These are phyloP conservation scores for Capsella rubella DNA, from an alignment of 441 rosid species.

Conservation along the genomic window DNA sequence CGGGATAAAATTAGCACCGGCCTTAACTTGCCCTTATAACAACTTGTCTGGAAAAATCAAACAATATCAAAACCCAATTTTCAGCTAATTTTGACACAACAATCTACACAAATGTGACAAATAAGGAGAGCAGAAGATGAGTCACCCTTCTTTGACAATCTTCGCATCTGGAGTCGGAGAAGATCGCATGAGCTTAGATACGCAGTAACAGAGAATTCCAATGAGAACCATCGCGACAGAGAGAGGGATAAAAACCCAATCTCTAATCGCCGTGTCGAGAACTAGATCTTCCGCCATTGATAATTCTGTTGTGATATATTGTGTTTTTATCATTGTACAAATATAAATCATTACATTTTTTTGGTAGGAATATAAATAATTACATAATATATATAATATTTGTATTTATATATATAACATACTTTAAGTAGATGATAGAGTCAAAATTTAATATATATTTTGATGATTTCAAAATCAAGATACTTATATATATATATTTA, in stretches of 20 bases:
- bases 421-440: too few species aligned
- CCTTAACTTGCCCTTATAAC: slow-evolving; percentile 86
- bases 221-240: slow-evolving; percentile 94
- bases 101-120: background rate
- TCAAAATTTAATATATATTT: too few species aligned
- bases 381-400: too few species aligned
- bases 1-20: slow-evolving; percentile 89
- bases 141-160: slow-evolving; percentile 86
- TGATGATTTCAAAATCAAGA: too few species aligned
- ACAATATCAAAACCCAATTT: slow-evolving; percentile 14
- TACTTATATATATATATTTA: too few species aligned
- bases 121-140: background rate
- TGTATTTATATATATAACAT: too few species aligned
- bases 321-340: too few species aligned
- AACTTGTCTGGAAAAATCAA: slow-evolving; percentile 62
- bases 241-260: slow-evolving; percentile 88
- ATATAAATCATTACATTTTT: too few species aligned
- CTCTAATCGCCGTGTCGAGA: slow-evolving; percentile 89
- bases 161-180: slow-evolving; percentile 76
- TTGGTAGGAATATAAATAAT: too few species aligned
- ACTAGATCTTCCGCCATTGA: slow-evolving; percentile 94
- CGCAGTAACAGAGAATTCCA: slow-evolving; percentile 90
- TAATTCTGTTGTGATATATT: background rate
- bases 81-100: slow-evolving; percentile 6
- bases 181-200: slow-evolving; percentile 66